Base-by-base conservation (phyloP, 192 early-diverging fungal species). In the Backusella tarrabulga region DNA sequence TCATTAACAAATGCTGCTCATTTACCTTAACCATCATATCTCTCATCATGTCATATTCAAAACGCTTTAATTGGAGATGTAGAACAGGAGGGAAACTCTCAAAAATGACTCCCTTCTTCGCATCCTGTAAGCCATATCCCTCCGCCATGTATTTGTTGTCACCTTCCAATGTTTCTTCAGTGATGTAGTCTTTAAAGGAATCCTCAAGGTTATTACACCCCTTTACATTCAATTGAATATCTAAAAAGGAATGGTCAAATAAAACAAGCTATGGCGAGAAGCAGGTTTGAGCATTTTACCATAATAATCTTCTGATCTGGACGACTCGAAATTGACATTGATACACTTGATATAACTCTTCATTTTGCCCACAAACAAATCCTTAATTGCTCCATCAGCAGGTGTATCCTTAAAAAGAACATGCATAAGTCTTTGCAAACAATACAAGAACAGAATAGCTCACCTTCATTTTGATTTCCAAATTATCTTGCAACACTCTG, bases 61-160 rank as follows among this genome's bases (percentile, higher is more conserved):
- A 99, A 19, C 97, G 90, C 84, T 98, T 98, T 77, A 99, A 85
- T 79, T 98, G 98, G 69, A 99, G 83, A 79, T 98, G 96, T 46
- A 99, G 83, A 21, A 99, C 95, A 8, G 95, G 96, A 44, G 98
- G 98, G 72, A 98, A 94, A 29, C 85, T 85, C 79, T 93, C 90
- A 77, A 99, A 99, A 7, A 96, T 95, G 38, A 99, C 96, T 34
- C 98, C 97, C 83, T 99, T 98, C 73, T 92, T 94, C 15, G 98
- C 97, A 79, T 96, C 94, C 78, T 98, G 98, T 68, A 98, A 86
- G 2, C 97, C 98, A 83, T 91, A 86, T 6, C 95, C 96, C 83
- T 99, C 97, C n/a, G 97, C 95, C 77, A 87, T 82, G 77, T 99
- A 99, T 85, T 93, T 94, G 87, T 99, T 99, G 23, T 99, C 96